A percentile compares a stretch with the other conserved stretches of the same genome.
Evolutionary conservation across 2,329 filamentous ascomycete species (phyloP).

Genomic region (Phyllosticta capitalensis): DNA sequence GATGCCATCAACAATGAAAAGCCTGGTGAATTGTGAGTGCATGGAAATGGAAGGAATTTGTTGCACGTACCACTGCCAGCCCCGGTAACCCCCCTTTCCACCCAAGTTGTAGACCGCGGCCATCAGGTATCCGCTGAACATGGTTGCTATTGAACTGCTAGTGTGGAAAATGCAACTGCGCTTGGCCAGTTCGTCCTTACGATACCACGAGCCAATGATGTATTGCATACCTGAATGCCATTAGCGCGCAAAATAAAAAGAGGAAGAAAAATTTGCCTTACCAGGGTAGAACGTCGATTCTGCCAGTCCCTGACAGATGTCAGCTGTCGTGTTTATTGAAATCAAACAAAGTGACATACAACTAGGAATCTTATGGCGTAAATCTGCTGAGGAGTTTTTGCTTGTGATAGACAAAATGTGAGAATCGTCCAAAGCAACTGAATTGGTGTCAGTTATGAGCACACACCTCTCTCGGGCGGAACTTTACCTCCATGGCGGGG

Average conservation of each 20-base stretch:
- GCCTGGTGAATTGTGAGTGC: constrained; percentile 1
- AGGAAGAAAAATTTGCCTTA: not conserved
- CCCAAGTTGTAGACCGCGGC: constrained; percentile 42
- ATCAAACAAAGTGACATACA: constrained; percentile 14
- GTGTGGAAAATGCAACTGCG: constrained; percentile 45
- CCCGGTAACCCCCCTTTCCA: constrained; percentile 38
- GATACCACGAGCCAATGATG: constrained; percentile 44
- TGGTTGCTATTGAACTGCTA: constrained; percentile 34
- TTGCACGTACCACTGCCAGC: constrained; percentile 40
- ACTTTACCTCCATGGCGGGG: constrained; percentile 34
- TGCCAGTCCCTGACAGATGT: constrained; percentile 7
- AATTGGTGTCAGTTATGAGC: not conserved
- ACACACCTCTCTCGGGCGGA: constrained; percentile 15
- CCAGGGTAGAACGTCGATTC: constrained; percentile 14
- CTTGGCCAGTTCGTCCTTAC: constrained; percentile 42
- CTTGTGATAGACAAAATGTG: constrained; percentile 36
- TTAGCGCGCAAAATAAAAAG: constrained; percentile 10
- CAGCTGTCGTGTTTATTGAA: not conserved
- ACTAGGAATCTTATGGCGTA: constrained; percentile 42
- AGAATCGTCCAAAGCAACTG: constrained; percentile 40
- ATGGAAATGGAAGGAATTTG: too few species aligned
- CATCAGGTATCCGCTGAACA: constrained; percentile 48
- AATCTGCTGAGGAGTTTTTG: constrained; percentile 34
- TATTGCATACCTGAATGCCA: constrained; percentile 47
- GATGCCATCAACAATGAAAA: constrained; percentile 45